Conservation (phyloP, 2,329 filamentous ascomycete genomes). For the Graphilbum fragrans region DNA sequence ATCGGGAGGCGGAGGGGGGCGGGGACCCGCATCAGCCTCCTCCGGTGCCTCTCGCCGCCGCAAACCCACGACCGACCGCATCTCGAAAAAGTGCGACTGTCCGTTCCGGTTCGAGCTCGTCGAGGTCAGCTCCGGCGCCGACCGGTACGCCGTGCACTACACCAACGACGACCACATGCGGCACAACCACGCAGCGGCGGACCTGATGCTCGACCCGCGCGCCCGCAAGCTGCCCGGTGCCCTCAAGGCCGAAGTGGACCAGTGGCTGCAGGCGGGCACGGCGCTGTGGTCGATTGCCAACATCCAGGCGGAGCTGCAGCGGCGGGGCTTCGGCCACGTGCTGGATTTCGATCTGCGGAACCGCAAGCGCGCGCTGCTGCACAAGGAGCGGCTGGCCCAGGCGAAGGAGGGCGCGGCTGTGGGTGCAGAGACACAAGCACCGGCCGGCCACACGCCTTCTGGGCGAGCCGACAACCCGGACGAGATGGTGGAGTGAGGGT, state of each 20-base stretch:
- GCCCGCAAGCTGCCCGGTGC: slow-evolving; percentile 19
- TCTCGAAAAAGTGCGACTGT: slow-evolving; percentile 24
- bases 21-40: too few species aligned
- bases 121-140: slow-evolving; percentile 19
- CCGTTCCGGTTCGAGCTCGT: slow-evolving; percentile 24
- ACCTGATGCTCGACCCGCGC: slow-evolving; percentile 21
- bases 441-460: too few species aligned
- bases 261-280: slow-evolving; percentile 15
- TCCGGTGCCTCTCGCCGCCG: too few species aligned
- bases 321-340: slow-evolving; percentile 21
- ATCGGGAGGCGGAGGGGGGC: too few species aligned
- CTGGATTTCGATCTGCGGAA: slow-evolving; percentile 24
- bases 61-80: slow-evolving; percentile 21
- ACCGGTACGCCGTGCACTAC: slow-evolving; percentile 24
- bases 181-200: slow-evolving; percentile 23
- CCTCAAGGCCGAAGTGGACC: slow-evolving; percentile 20
- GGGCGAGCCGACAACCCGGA: too few species aligned
- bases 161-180: slow-evolving; percentile 20
- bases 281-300: slow-evolving; percentile 17
- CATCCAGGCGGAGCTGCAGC: slow-evolving; percentile 22
- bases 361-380: slow-evolving; percentile 20
- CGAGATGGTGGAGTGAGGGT: too few species aligned
- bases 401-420: not conserved
- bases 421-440: not conserved
- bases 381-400: slow-evolving; percentile 10